These are phyloP conservation scores for Podila horticola DNA, from an alignment of 192 early-diverging fungal species.

Conservation along the genomic window DNA sequence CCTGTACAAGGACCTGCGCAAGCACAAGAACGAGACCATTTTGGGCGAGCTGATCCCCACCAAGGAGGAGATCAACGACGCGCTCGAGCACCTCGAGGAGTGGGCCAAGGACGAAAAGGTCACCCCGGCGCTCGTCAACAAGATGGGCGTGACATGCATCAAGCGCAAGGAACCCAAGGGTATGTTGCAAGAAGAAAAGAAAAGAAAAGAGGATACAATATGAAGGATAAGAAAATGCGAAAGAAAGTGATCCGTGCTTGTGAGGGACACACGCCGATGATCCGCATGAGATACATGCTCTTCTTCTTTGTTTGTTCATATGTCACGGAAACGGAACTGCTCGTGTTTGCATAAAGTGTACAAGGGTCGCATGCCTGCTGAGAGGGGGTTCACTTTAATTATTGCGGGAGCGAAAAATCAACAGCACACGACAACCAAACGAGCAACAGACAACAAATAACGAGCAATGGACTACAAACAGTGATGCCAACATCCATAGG, in stretches of 20 bases:
- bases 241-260: too few relatives aligned
- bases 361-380: conserved; percentile 8
- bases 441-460: too few relatives aligned
- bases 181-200: conserved; percentile 57
- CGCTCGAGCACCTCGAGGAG: conserved; percentile 70
- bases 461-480: too few relatives aligned
- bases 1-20: conserved; percentile 49
- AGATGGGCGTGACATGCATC: conserved; percentile 55
- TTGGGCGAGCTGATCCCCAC: conserved; percentile 40
- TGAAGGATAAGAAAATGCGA: conserved; percentile 57
- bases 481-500: too few relatives aligned
- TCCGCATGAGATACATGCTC: conserved; percentile 77
- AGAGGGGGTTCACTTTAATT: neutral
- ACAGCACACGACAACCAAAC: too few relatives aligned
- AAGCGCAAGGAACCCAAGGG: conserved; percentile 85
- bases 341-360: conserved; percentile 11
- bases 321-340: neutral
- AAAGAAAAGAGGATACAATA: conserved; percentile 55
- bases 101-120: conserved; percentile 64
- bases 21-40: conserved; percentile 38
- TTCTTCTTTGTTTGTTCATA: conserved; percentile 5
- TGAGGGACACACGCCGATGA: conserved; percentile 63
- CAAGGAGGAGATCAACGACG: conserved; percentile 54
- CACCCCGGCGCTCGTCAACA: conserved; percentile 57
- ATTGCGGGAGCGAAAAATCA: too few relatives aligned